A percentile compares a stretch with the other conserved stretches of the same genome.
Evolutionary conservation across 257 asterid species (phyloP).

Genomic region (Jasminum sambac): DNA sequence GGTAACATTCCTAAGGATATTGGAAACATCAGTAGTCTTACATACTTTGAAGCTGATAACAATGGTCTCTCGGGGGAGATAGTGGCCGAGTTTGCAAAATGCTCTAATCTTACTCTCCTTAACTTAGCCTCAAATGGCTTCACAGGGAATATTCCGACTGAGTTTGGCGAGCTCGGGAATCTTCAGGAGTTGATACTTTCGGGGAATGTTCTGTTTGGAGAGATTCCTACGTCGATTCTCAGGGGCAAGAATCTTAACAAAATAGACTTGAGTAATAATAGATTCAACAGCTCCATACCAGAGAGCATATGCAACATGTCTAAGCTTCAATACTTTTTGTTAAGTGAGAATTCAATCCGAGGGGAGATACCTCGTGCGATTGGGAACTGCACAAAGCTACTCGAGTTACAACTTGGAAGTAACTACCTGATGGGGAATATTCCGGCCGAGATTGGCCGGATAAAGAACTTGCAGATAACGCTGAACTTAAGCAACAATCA

Average conservation of each 20-base stretch:
- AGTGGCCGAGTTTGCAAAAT: constrained; percentile 65
- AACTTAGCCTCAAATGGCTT: constrained; percentile 84
- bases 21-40: constrained; percentile 82
- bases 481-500: constrained; percentile 79
- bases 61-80: constrained; percentile 86
- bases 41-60: constrained; percentile 87
- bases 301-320: constrained; percentile 69
- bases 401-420: constrained; percentile 75
- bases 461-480: constrained; percentile 85
- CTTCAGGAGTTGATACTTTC: constrained; percentile 88
- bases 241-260: constrained; percentile 74
- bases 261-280: constrained; percentile 76
- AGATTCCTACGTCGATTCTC: constrained; percentile 63
- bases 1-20: constrained; percentile 74
- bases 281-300: constrained; percentile 73
- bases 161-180: constrained; percentile 67
- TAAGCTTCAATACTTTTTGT: constrained; percentile 68
- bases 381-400: constrained; percentile 80
- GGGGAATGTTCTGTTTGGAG: constrained; percentile 65
- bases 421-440: constrained; percentile 71
- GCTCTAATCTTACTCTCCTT: constrained; percentile 78
- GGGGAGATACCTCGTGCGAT: constrained; percentile 82
- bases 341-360: constrained; percentile 60
- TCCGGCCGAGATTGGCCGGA: constrained; percentile 80
- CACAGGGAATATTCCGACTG: constrained; percentile 67